Conservation (phyloP, 306 rosid genomes). For the apple (Malus domestica) region ASM211411v1 NC_041791.1:5875001-5875500, state of each 20-base stretch:
- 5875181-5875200: neutral
- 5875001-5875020: neutral
- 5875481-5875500: too few relatives aligned
- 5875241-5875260: neutral
- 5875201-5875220: too few relatives aligned
- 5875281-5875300: neutral
- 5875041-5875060: slow-evolving; percentile 72
- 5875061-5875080: slow-evolving; percentile 95
- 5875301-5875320: neutral
- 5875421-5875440: too few relatives aligned
- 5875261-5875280: neutral
- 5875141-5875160: slow-evolving; percentile 51
- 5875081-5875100: slow-evolving; percentile 60
- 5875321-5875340: neutral
- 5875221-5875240: neutral
- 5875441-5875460: too few relatives aligned
- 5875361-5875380: too few relatives aligned
- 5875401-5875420: too few relatives aligned
- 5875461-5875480: neutral
- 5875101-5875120: slow-evolving; percentile 59
- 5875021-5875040: slow-evolving; percentile 35
- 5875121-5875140: slow-evolving; percentile 77
- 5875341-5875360: too few relatives aligned
- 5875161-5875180: slow-evolving; percentile 4
- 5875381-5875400: too few relatives aligned